A percentile compares a stretch with the other conserved stretches of the same genome.
Conservation (phyloP, 768 basidiomycete species). For the Agaricus blazei region DNA sequence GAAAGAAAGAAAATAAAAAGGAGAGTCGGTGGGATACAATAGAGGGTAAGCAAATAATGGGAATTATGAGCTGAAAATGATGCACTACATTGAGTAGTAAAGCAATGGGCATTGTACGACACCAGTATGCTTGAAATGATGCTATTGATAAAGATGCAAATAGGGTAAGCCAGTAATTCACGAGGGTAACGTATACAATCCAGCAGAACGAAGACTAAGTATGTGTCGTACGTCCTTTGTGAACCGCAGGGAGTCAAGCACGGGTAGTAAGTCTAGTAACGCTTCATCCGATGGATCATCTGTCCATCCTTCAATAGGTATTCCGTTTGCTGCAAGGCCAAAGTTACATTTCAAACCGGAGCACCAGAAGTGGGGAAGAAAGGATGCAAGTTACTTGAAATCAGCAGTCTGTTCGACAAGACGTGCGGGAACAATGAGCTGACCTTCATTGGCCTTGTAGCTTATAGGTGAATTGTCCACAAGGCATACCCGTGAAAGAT, state of each 20-base stretch:
- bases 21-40: not conserved
- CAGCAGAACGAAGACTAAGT: conserved; percentile 60
- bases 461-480: conserved; percentile 95
- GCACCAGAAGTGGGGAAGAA: not conserved
- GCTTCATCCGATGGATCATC: conserved; percentile 97
- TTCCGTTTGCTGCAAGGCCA: conserved; percentile 74
- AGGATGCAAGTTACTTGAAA: conserved; percentile 1
- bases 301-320: conserved; percentile 99
- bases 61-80: not conserved
- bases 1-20: not conserved
- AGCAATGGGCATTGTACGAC: conserved; percentile 2
- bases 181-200: conserved; percentile 22
- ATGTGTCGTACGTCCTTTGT: conserved; percentile 93
- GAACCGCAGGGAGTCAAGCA: conserved; percentile 94
- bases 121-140: not conserved
- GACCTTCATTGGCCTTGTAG: conserved; percentile 93
- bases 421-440: conserved; percentile 13
- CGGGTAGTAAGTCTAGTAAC: conserved; percentile 88
- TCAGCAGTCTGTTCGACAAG: not conserved
- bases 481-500: conserved; percentile 90
- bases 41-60: not conserved
- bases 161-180: conserved; percentile 19
- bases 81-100: not conserved
- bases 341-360: not conserved
- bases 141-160: not conserved